Conservation (phyloP, 2,329 filamentous ascomycete species). For the Thielaviopsis musarum region DNA sequence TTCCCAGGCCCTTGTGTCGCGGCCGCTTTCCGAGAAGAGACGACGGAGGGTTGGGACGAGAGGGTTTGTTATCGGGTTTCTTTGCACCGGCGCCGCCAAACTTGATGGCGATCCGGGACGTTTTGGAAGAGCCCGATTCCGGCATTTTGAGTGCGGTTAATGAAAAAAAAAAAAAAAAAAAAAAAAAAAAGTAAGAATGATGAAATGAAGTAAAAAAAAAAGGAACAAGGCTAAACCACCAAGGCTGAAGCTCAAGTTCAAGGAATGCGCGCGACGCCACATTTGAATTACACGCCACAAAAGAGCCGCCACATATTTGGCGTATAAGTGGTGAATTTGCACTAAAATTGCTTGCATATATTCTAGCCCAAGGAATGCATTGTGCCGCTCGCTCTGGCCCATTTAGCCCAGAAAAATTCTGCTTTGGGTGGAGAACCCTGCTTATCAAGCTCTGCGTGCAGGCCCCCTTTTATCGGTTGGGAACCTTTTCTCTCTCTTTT, state of each 20-base stretch:
- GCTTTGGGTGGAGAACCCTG: too few species aligned
- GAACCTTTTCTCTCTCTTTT: not conserved
- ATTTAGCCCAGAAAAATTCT: too few species aligned
- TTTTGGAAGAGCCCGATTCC: conserved; percentile 2
- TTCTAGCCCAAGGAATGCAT: too few species aligned
- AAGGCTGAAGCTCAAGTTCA: conserved; percentile 1
- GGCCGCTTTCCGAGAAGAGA: conserved; percentile 12
- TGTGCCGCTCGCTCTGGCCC: too few species aligned
- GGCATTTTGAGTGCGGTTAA: not conserved
- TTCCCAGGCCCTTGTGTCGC: conserved; percentile 9
- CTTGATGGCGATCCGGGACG: conserved; percentile 13
- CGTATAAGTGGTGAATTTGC: too few species aligned
- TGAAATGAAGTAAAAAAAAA: not conserved
- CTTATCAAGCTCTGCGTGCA: conserved; percentile 6
- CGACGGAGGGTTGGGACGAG: conserved; percentile 4
- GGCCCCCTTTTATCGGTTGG: conserved; percentile 1
- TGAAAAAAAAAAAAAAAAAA: not conserved
- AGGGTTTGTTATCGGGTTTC: not conserved
- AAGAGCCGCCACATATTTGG: too few species aligned
- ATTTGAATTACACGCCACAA: too few species aligned
- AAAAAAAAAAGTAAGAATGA: not conserved
- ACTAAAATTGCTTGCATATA: too few species aligned
- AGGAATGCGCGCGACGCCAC: too few species aligned
- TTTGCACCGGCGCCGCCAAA: conserved; percentile 8
- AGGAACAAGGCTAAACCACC: not conserved